Conservation (phyloP, 805 yeast species). For the Candida dendrica region DNA sequence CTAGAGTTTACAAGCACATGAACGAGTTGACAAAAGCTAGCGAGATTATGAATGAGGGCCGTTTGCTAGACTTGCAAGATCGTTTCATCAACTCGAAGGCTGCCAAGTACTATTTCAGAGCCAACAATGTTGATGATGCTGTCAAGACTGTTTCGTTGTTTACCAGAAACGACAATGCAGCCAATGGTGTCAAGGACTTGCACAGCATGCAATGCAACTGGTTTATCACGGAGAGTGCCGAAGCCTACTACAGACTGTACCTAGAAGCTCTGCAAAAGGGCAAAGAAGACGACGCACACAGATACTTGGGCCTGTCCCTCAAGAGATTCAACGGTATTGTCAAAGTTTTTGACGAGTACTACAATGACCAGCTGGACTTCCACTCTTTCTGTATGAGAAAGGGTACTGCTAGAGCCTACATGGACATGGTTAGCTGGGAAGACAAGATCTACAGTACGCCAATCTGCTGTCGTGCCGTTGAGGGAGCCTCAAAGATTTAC, state of each 20-base stretch:
- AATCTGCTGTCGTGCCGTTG: constrained; percentile 60
- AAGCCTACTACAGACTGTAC: constrained; percentile 63
- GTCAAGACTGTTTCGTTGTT: constrained; percentile 67
- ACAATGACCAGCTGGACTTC: constrained; percentile 87
- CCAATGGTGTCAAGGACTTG: constrained; percentile 81
- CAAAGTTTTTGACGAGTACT: constrained; percentile 62
- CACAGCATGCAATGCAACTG: constrained; percentile 88
- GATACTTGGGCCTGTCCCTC: constrained; percentile 62
- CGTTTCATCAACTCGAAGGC: constrained; percentile 86
- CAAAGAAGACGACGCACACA: constrained; percentile 26
- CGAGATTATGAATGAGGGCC: constrained; percentile 58
- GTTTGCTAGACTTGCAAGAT: constrained; percentile 79
- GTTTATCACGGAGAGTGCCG: constrained; percentile 82
- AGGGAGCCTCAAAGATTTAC: constrained; percentile 55
- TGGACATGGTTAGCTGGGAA: constrained; percentile 76
- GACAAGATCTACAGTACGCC: constrained; percentile 66
- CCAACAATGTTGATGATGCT: constrained; percentile 68
- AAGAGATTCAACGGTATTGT: constrained; percentile 69
- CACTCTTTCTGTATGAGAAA: constrained; percentile 86
- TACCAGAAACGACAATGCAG: constrained; percentile 75
- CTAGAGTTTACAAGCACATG: constrained; percentile 67
- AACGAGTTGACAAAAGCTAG: constrained; percentile 62
- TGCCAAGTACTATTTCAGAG: constrained; percentile 75
- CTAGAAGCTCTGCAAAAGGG: constrained; percentile 21
- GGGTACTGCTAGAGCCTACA: constrained; percentile 83